A percentile compares a stretch with the other conserved stretches of the same genome.
Conservation (phyloP, 2,329 filamentous ascomycete genomes). For the Davidsoniella virescens region DNA sequence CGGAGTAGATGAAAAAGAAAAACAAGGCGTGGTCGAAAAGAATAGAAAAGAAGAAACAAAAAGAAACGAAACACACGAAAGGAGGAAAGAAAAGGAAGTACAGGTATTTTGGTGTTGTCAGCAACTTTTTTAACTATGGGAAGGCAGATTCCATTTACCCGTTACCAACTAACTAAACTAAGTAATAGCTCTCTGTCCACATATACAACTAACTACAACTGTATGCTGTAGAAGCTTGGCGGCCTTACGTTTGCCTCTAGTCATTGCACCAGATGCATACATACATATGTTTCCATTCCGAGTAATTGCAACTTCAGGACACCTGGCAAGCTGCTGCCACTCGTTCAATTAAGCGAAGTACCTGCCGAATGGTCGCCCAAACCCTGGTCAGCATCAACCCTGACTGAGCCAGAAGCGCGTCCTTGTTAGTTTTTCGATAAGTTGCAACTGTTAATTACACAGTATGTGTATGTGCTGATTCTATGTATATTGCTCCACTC, state of each 20-base stretch:
- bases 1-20: slow-evolving; percentile 1
- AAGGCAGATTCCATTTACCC: too few relatives aligned
- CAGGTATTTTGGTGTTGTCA: slow-evolving; percentile 1
- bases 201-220: background rate
- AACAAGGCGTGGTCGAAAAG: slow-evolving; percentile 1
- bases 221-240: background rate
- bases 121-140: too few relatives aligned
- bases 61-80: slow-evolving; percentile 11
- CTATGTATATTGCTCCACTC: too few relatives aligned
- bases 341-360: too few relatives aligned
- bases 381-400: too few relatives aligned
- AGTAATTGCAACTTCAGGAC: slow-evolving; percentile 6
- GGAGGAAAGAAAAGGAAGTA: slow-evolving; percentile 10
- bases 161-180: background rate
- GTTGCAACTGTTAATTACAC: too few relatives aligned
- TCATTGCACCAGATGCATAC: background rate
- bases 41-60: slow-evolving; percentile 5
- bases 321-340: slow-evolving; percentile 5
- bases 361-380: too few relatives aligned
- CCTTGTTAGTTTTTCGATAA: background rate
- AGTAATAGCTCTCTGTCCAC: background rate
- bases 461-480: too few relatives aligned
- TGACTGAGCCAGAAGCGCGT: slow-evolving; percentile 1
- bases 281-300: background rate
- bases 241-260: background rate